Conservation (phyloP, 2,329 filamentous ascomycete genomes). For the Nigrospora oryzae region DNA sequence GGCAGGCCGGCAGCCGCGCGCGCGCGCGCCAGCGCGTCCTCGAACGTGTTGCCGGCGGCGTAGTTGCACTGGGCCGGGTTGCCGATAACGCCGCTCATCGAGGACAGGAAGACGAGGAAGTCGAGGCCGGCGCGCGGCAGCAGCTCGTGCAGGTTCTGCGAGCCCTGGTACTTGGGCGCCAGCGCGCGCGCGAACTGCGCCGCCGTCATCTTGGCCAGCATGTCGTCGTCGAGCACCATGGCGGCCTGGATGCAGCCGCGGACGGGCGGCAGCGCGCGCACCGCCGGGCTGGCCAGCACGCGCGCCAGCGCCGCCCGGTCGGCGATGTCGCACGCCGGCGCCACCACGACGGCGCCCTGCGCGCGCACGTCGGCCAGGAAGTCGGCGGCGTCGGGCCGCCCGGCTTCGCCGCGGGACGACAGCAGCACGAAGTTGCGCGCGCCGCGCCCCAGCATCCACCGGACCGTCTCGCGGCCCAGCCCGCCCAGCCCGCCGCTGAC, state of each 20-base stretch:
- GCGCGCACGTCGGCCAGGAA: neutral
- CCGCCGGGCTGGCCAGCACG: too few relatives aligned
- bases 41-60: slow-evolving; percentile 38
- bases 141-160: slow-evolving; percentile 43
- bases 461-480: slow-evolving; percentile 37
- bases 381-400: neutral
- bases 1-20: slow-evolving; percentile 29
- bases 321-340: neutral
- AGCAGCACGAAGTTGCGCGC: slow-evolving; percentile 38
- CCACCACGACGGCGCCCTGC: neutral
- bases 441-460: slow-evolving; percentile 39
- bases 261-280: slow-evolving; percentile 17
- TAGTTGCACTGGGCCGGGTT: slow-evolving; percentile 45
- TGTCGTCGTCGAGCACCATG: slow-evolving; percentile 27
- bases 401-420: slow-evolving; percentile 21
- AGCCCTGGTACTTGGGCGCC: slow-evolving; percentile 41
- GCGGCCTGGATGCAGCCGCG: slow-evolving; percentile 21
- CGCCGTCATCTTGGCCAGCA: slow-evolving; percentile 44
- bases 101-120: slow-evolving; percentile 43
- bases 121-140: slow-evolving; percentile 30
- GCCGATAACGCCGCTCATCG: slow-evolving; percentile 39
- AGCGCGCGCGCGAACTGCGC: slow-evolving; percentile 37
- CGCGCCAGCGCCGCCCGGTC: neutral
- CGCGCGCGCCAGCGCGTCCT: slow-evolving; percentile 31
- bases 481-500: slow-evolving; percentile 43